These are phyloP conservation scores for Kurtzmaniella quercitrusa DNA, from an alignment of 1,139 yeast genomes.

Conservation along the genomic window DNA sequence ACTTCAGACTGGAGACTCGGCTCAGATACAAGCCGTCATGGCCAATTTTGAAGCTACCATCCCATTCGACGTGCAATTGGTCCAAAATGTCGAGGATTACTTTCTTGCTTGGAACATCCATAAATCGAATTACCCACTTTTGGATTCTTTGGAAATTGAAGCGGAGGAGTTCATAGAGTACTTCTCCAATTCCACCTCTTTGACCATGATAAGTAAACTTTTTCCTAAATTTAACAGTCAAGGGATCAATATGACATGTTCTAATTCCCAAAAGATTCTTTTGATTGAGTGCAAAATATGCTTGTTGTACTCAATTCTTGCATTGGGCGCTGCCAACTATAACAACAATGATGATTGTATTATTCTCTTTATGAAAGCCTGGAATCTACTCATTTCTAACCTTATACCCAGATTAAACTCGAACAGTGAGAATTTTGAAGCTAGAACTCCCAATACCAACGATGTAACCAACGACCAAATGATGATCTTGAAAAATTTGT, in stretches of 20 bases:
- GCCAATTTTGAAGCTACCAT: constrained; percentile 5
- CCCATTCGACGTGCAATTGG: constrained; percentile 2
- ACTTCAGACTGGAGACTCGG: constrained; percentile 5
- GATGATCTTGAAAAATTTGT: constrained; percentile 33
- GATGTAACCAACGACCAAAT: constrained; percentile 35
- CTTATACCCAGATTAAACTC: constrained; percentile 25
- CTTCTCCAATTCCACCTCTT: constrained; percentile 5
- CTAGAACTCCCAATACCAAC: constrained; percentile 24
- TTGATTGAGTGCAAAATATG: constrained; percentile 23
- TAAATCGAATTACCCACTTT: constrained; percentile 5
- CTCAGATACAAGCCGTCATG: constrained; percentile 4
- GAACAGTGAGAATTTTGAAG: constrained; percentile 5
- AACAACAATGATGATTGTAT: constrained; percentile 21
- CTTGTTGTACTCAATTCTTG: constrained; percentile 22
- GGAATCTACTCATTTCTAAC: constrained; percentile 42
- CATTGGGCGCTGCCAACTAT: constrained; percentile 20
- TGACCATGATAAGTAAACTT: constrained; percentile 5
- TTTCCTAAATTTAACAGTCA: constrained; percentile 5
- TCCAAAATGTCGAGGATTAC: constrained; percentile 5
- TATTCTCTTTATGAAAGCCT: constrained; percentile 34
- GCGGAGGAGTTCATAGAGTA: constrained; percentile 6
- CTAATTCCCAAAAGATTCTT: constrained; percentile 6
- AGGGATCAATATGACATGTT: constrained; percentile 1
- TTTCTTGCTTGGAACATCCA: constrained; percentile 8
- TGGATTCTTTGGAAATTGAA: constrained; percentile 5